A percentile compares a stretch with the other conserved stretches of the same genome.
phyloP scores from a whole-genome alignment of 2,329 filamentous ascomycete genomes.

The Microsporum audouinii region DNA sequence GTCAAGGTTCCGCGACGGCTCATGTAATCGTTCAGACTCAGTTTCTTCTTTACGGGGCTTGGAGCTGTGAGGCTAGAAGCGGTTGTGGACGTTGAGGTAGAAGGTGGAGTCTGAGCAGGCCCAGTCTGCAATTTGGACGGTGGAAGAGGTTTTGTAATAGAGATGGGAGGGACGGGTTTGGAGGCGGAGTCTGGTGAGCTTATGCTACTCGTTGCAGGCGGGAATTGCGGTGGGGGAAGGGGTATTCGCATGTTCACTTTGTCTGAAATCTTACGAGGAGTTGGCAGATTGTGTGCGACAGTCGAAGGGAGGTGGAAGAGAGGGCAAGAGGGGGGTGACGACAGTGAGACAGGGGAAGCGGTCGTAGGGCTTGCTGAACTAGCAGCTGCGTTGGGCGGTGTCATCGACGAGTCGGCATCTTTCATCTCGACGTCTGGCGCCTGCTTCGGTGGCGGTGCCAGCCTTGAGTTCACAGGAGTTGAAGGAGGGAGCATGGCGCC shows the following conservation, averaged over 20 bases:
- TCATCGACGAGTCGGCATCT: slow-evolving; percentile 26
- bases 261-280: slow-evolving; percentile 42
- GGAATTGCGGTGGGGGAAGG: slow-evolving; percentile 6
- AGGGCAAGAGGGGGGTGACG: background rate
- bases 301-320: slow-evolving; percentile 23
- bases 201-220: background rate
- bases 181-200: background rate
- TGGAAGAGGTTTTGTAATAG: background rate
- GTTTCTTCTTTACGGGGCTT: slow-evolving; percentile 41
- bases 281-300: slow-evolving; percentile 27
- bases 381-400: slow-evolving; percentile 12
- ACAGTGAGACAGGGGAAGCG: background rate
- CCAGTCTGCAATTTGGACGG: background rate
- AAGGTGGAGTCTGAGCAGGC: background rate
- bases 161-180: background rate
- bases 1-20: slow-evolving; percentile 32
- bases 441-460: slow-evolving; percentile 8
- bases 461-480: slow-evolving; percentile 7
- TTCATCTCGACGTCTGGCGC: slow-evolving; percentile 22
- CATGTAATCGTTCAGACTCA: slow-evolving; percentile 41
- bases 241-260: slow-evolving; percentile 38
- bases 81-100: background rate
- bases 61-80: slow-evolving; percentile 21
- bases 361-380: background rate
- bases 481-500: slow-evolving; percentile 12